phyloP scores from a whole-genome alignment of 2,329 filamentous ascomycete species.

The Cytospora schulzeri region DNA sequence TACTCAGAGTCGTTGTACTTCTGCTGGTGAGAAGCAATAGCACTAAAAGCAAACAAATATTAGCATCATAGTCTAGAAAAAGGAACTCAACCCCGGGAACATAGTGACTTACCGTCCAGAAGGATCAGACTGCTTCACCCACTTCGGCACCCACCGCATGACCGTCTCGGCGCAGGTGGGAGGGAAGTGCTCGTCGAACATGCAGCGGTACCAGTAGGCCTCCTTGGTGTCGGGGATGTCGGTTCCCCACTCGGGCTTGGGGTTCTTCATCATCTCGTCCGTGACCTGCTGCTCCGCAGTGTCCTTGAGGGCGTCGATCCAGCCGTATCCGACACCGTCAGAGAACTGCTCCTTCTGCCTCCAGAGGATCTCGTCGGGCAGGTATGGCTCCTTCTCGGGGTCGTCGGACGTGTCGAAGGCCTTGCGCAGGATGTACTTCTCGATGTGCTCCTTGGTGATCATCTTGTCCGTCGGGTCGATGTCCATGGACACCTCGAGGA shows the following conservation, averaged over 20 bases:
- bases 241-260: conserved; percentile 90
- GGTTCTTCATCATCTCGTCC: conserved; percentile 98
- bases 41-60: conserved; percentile 50
- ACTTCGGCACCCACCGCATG: conserved; percentile 94
- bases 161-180: conserved; percentile 88
- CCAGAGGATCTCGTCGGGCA: conserved; percentile 96
- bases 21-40: conserved; percentile 73
- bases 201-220: conserved; percentile 96
- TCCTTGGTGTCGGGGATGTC: conserved; percentile 97
- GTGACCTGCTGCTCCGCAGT: conserved; percentile 86
- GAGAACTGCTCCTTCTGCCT: conserved; percentile 99
- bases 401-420: conserved; percentile 94
- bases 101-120: conserved; percentile 75
- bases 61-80: background rate
- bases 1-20: conserved; percentile 64
- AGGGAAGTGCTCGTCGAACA: conserved; percentile 99
- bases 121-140: conserved; percentile 94
- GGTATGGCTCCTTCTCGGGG: conserved; percentile 77
- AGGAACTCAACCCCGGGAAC: background rate
- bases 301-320: conserved; percentile 98
- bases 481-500: conserved; percentile 90
- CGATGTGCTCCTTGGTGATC: conserved; percentile 85
- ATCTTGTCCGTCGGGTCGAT: conserved; percentile 95
- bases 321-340: conserved; percentile 97
- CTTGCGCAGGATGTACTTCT: conserved; percentile 98